phyloP scores from a whole-genome alignment of 2,329 filamentous ascomycete genomes.

The Trichophyton simii region DNA sequence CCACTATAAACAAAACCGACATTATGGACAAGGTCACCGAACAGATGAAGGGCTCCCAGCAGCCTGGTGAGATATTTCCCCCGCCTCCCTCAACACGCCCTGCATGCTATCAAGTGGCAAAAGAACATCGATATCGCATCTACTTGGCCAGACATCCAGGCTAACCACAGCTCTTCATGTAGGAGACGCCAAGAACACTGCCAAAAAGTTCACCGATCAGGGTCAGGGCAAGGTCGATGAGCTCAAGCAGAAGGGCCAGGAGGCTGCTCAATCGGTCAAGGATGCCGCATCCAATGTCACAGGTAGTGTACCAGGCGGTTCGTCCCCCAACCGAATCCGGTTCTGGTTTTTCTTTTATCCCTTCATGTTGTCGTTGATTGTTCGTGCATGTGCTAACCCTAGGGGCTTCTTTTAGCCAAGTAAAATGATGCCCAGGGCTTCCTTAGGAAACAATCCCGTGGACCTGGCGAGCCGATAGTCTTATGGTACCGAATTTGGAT shows the following conservation, averaged over 20 bases:
- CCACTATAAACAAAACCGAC: background rate
- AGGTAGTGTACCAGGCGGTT: conserved; percentile 5
- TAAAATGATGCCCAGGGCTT: background rate
- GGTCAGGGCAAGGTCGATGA: conserved; percentile 7
- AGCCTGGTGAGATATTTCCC: conserved; percentile 8
- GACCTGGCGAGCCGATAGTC: background rate
- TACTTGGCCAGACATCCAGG: background rate
- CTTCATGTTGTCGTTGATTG: background rate
- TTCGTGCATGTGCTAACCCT: background rate
- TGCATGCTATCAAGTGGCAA: background rate
- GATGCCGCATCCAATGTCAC: conserved; percentile 11
- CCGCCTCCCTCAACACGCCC: too few species aligned
- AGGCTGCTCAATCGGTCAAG: conserved; percentile 10
- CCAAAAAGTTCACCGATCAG: conserved; percentile 12
- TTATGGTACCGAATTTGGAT: background rate
- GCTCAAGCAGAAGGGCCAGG: conserved; percentile 9
- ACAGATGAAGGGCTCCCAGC: conserved; percentile 7
- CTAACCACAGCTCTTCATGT: background rate
- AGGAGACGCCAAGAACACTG: conserved; percentile 15
- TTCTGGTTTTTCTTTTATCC: background rate
- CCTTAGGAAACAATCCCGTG: background rate
- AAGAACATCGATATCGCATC: background rate
- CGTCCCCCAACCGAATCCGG: background rate
- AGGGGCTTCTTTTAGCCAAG: background rate
- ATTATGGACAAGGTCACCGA: conserved; percentile 10